Base-by-base conservation (phyloP, 1,284 basidiomycete genomes). In the Cutaneotrichosporon curvatum region DNA sequence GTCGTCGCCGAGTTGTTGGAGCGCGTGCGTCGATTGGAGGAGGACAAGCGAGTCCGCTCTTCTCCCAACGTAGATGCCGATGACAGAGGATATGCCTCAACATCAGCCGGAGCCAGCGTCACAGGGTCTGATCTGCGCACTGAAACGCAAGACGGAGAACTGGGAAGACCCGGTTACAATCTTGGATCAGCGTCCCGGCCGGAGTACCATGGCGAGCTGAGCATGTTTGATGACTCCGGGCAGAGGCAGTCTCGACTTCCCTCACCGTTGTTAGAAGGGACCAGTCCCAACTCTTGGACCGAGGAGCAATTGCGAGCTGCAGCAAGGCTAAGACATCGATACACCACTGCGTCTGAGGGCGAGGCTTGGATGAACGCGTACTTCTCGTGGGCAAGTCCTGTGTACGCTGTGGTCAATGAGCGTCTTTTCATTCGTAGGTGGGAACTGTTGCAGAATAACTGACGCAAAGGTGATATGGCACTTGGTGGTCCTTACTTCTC, bases 391-490 rank as follows among this genome's bases (percentile, higher is more conserved):
- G 48, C 56, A n/a, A 42, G 39, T 6, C 35, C 43, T 19, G 46
- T 35, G 2, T 53, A 49, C 14, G 53, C 44, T 5, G 45, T 53
- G 2, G 51, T 58, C 4, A 47, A 49, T 34, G 34, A 49, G n/a
- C 23, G 30, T 18, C 30, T 53, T 12, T 58, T 58, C 34, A 45
- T 58, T 14, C 50, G 56, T 53, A 23, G 37, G 51, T 43, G n/a
- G n/a, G n/a, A n/a, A 12, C 2, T 4, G 37, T 8, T 16, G 7
- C 23, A 35, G 20, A 11, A 21, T 20, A 16, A n/a, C 10, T 31
- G 28, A 25, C 44, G 39, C 16, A 45, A 40, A 53, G 51, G 51
- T 19, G 56, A 58, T 32, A 58, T 58, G 56, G 56, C 56, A 2
- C 22, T 51, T 3, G 43, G 50, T 20, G 56, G 56, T 1, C 56